These are phyloP conservation scores for Trichodelitschia bisporula DNA, from an alignment of 495 filamentous ascomycete genomes.

Conservation along the genomic window DNA sequence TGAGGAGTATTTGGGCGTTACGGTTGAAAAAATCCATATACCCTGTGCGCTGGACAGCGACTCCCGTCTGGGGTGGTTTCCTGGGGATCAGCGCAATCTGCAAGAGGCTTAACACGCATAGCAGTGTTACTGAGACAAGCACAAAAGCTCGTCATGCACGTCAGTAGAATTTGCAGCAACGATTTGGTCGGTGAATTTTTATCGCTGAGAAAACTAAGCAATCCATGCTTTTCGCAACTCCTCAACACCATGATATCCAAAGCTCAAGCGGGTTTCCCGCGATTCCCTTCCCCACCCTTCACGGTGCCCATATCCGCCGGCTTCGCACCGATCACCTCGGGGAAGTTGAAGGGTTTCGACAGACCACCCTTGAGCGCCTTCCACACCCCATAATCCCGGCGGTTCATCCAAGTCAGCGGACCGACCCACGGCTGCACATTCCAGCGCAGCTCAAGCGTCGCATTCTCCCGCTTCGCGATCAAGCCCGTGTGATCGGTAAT, in stretches of 20 bases:
- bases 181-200: too few relatives aligned
- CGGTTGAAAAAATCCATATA: too few relatives aligned
- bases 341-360: slow-evolving; percentile 48
- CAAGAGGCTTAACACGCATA: too few relatives aligned
- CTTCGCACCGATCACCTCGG: slow-evolving; percentile 13
- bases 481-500: slow-evolving; percentile 65
- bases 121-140: too few relatives aligned
- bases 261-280: slow-evolving; percentile 12
- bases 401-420: slow-evolving; percentile 51
- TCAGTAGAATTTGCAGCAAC: too few relatives aligned
- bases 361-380: slow-evolving; percentile 30
- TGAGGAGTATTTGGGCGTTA: too few relatives aligned
- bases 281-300: slow-evolving; percentile 17
- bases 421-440: slow-evolving; percentile 98
- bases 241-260: slow-evolving; percentile 1
- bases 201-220: too few relatives aligned
- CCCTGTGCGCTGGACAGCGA: too few relatives aligned
- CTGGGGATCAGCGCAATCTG: too few relatives aligned
- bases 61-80: too few relatives aligned
- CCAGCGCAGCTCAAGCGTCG: slow-evolving; percentile 60
- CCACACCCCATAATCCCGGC: slow-evolving; percentile 34
- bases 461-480: slow-evolving; percentile 43
- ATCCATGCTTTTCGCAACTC: background rate
- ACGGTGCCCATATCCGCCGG: slow-evolving; percentile 15
- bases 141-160: too few relatives aligned